phyloP scores from a whole-genome alignment of 2,329 filamentous ascomycete genomes.

The Penicillium concentricum region DNA sequence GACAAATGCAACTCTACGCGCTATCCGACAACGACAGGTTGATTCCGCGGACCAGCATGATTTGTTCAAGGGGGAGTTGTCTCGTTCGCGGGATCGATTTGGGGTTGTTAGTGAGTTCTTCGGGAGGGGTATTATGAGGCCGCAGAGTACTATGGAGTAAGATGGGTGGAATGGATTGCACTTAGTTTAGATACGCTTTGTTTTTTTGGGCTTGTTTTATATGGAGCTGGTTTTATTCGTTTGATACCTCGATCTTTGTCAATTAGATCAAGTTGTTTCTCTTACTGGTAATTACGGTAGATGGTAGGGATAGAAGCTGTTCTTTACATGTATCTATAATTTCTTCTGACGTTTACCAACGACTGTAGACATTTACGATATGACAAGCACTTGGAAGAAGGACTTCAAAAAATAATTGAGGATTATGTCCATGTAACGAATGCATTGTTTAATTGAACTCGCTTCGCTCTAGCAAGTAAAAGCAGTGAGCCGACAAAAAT shows the following conservation, averaged over 20 bases:
- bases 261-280: conserved; percentile 6
- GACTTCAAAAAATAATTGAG: too few species aligned
- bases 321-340: neutral
- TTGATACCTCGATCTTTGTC: conserved; percentile 12
- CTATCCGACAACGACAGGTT: conserved; percentile 80
- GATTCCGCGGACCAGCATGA: conserved; percentile 87
- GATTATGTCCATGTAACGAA: neutral
- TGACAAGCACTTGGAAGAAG: neutral
- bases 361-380: neutral
- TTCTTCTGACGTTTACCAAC: neutral
- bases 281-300: neutral
- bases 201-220: neutral
- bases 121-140: conserved; percentile 82
- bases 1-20: conserved; percentile 82
- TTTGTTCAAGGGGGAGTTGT: conserved; percentile 78
- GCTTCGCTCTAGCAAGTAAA: conserved; percentile 9
- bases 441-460: conserved; percentile 12
- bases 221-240: neutral
- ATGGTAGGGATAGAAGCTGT: neutral
- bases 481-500: neutral
- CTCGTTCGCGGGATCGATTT: conserved; percentile 76
- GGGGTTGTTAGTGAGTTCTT: conserved; percentile 94
- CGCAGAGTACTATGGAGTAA: conserved; percentile 36
- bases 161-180: conserved; percentile 7
- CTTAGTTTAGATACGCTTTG: conserved; percentile 2